Evolutionary conservation across 1,284 basidiomycete species (phyloP), one percentile per base, ranked within the genome.

Genomic region (Sanghuangporus baumii): DNA sequence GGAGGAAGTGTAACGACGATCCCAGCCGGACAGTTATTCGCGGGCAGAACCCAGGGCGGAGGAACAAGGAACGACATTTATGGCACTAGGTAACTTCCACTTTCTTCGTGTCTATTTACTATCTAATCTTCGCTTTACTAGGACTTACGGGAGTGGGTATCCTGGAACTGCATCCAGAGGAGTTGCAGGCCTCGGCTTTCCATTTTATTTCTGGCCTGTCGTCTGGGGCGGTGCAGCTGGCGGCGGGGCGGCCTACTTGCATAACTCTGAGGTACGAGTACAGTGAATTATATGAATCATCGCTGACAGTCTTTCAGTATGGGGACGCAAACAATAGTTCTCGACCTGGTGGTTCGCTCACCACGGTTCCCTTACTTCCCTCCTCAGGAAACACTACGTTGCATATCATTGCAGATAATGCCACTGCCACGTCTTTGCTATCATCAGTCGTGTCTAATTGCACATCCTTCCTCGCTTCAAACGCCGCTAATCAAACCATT

Each of bases 151-250:
- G 18, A 85, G 83, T 66, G 84, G 85, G 1, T 86, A 86, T 72
- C 83, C 84, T 56, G 77, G 78, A 3, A 47, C 73, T 2, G 20
- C 72, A 3, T 72, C 71, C 5, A 74, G 79, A 43, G 80, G 82
- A 14, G 81, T 83, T 9, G 68, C 69, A 2, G 74, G 75, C 14
- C 75, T 76, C 9, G 76, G 76, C 3, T 85, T 85, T 67, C 83
- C 84, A 0, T 86, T 82, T 69, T 75, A 72, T 61, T 86, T 84
- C 71, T 86, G 83, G 83, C 85, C 84, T 2, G 64, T 87, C 8
- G 76, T 78, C 3, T 86, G 81, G 76, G 81, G 81, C 23, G 73
- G 73, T 20, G 72, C 71, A 1, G 66, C 69, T 41, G 75, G 12
- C 31, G 41, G 20, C 18, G 52, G 37, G 16, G 23, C 18, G 11